Base-by-base conservation (phyloP, 2,329 filamentous ascomycete genomes). In the Fusarium sp. region DNA sequence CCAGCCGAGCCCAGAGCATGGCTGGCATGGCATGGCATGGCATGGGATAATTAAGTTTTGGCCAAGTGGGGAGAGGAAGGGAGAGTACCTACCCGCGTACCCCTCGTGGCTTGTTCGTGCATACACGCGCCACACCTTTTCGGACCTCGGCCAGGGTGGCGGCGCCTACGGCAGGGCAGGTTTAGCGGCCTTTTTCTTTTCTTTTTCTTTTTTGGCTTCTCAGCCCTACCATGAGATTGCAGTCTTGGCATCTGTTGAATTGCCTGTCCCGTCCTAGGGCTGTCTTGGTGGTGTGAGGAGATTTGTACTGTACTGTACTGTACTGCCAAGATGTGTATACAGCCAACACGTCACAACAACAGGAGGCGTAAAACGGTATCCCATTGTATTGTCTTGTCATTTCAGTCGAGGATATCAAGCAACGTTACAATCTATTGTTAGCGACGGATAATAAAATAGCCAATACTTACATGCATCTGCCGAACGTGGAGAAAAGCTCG, bases 401-500 rank as follows among this genome's bases (percentile, higher is more conserved):
- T 21, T 4, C 8, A 33, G 19, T 29, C 33, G 19, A 46, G 31
- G 10, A 54, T 23, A 10, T 35, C 33, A 45, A 16, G 46, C 63
- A 67, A 67, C 63, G 64, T 67, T 67, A 35, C 63, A 66, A 11
- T 42, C 48, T 33, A 66, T 58, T 51, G 44, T 38, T 61, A 54
- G 46, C 15, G 49, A 54, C 35, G 25, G 38, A 33, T 11, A 62
- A 54, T 45, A 46, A 18, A 38, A 35, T 54, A 57, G 31, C 58
- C 51, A 18, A 37, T 66, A 65, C 51, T 69, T 63, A 39, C 64
- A 70, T 57, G 33, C 49, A 58, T 66, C 63, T 73, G 62, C 66
- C 45, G 58, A 56, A 57, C 66, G 57, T 73, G 70, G 70, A 71
- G 70, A 73, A 73, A 51, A 39, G 57, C 70, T 60, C 70, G 51